A percentile compares a stretch with the other conserved stretches of the same genome.
Evolutionary conservation across 352 stramenopile genomes (phyloP).

Genomic region (Pythium phragmitis): DNA sequence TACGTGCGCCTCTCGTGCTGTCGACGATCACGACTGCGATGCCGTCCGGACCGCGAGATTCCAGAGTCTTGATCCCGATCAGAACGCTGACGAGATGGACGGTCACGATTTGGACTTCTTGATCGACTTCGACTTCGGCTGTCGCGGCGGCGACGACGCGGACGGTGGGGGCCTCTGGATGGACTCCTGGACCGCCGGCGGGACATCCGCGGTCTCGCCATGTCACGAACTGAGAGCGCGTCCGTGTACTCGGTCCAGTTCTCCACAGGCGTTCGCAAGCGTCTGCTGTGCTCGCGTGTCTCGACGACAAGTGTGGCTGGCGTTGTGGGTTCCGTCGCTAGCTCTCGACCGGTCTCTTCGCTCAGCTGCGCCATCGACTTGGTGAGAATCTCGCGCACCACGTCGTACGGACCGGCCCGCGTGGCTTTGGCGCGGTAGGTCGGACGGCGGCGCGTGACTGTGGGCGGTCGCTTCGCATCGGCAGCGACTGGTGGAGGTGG

Average conservation of each 20-base stretch:
- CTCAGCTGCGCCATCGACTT: constrained; percentile 65
- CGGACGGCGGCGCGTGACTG: constrained; percentile 44
- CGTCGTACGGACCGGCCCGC: constrained; percentile 36
- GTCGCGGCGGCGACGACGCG: not conserved
- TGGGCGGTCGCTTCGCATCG: not conserved
- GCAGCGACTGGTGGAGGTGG: not conserved
- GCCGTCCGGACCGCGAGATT: not conserved
- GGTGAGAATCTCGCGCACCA: constrained; percentile 60
- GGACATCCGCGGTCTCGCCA: constrained; percentile 12
- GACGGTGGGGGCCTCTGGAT: not conserved
- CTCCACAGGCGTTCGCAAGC: not conserved
- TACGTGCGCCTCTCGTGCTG: not conserved
- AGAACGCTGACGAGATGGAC: not conserved
- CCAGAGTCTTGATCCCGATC: not conserved
- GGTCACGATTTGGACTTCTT: constrained; percentile 17
- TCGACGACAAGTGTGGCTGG: not conserved
- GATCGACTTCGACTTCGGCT: not conserved
- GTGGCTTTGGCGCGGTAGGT: constrained; percentile 51
- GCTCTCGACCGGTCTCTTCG: constrained; percentile 37
- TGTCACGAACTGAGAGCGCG: constrained; percentile 42
- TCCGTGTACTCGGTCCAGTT: constrained; percentile 30
- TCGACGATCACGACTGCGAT: not conserved
- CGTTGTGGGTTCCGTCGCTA: constrained; percentile 14
- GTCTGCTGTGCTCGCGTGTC: not conserved
- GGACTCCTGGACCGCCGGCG: constrained; percentile 2